Base-by-base conservation (phyloP, 805 yeast genomes). In the Metschnikowia reukaufii region DNA sequence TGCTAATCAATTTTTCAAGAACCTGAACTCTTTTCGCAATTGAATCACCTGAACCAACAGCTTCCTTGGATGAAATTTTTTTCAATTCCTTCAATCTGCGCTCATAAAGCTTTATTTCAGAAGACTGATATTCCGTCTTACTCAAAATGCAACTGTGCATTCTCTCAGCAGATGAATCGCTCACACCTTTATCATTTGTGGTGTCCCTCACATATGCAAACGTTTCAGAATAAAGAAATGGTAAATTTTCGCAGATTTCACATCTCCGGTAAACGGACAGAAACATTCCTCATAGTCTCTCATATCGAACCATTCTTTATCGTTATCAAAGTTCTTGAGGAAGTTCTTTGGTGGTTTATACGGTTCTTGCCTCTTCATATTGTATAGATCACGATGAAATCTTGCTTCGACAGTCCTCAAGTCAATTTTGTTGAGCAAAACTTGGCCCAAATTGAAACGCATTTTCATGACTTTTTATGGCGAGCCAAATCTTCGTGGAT, bases 191-290 rank as follows among this genome's bases (percentile, higher is more conserved):
- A 3, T 39, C 39, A 7, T 49, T 51, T 7, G 45, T 74, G 2
- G 88, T 82, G 51, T 84, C 82, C 40, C 92, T 74, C 50, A 78
- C 68, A 61, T 88, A 91, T 2, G 84, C 72, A 60, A 90, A 84
- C 36, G 80, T 69, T 4, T 92, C 87, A 0, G 95, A 73, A 62
- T 69, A 81, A 55, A 88, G 57, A 51, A 90, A 65, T 2, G 96
- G 92, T 36, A 68, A 59, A 84, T 77, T 12, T 65, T 68, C 39
- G 88, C 71, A 10, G 56, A 36, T 48, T 83, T 70, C 4, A 64
- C 57, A 1, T 64, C 61, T 8, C 61, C 58, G 6, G 76, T 49
- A 4, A 74, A 57, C 0, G 79, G 69, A 6, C 69, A 56, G 42
- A 73, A 78, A 1, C 82, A 76, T 56, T 86, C 91, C 36, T 75